Conservation (phyloP, 2,329 filamentous ascomycete species). For the Aschersonia sp. region DNA sequence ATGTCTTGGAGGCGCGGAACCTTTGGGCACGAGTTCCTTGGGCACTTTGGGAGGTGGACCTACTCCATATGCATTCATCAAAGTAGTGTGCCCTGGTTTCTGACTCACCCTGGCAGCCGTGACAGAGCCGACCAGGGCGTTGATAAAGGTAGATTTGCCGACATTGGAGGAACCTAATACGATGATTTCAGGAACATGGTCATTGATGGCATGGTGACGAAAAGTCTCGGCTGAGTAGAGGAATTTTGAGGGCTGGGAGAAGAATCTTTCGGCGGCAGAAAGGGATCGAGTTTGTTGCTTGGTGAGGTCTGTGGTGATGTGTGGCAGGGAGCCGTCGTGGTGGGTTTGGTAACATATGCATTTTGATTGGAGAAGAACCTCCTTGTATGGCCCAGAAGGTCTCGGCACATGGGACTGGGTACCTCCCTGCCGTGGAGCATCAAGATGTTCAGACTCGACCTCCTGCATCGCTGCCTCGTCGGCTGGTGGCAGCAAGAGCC, state of each 20-base stretch:
- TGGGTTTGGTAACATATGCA: constrained; percentile 5
- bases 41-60: constrained; percentile 23
- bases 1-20: constrained; percentile 27
- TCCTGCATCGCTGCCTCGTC: no score
- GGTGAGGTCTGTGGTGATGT: constrained; percentile 3
- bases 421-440: neutral
- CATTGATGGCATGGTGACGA: constrained; percentile 34
- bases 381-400: constrained; percentile 2
- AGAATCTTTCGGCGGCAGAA: constrained; percentile 16
- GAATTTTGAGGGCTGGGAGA: constrained; percentile 18
- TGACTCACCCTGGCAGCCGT: constrained; percentile 33
- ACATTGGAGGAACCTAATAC: constrained; percentile 80
- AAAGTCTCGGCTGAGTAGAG: constrained; percentile 36
- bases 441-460: neutral
- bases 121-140: constrained; percentile 49
- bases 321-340: neutral
- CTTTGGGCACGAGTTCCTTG: constrained; percentile 12
- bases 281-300: constrained; percentile 11
- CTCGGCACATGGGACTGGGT: neutral
- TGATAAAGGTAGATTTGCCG: constrained; percentile 80
- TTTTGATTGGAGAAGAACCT: constrained; percentile 6
- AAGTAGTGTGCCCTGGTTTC: constrained; percentile 35
- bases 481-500: neutral
- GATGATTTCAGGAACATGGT: constrained; percentile 47
- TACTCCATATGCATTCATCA: constrained; percentile 41